Conservation (phyloP, 2,329 filamentous ascomycete species). For the Aspergillus pseudonomiae region DNA sequence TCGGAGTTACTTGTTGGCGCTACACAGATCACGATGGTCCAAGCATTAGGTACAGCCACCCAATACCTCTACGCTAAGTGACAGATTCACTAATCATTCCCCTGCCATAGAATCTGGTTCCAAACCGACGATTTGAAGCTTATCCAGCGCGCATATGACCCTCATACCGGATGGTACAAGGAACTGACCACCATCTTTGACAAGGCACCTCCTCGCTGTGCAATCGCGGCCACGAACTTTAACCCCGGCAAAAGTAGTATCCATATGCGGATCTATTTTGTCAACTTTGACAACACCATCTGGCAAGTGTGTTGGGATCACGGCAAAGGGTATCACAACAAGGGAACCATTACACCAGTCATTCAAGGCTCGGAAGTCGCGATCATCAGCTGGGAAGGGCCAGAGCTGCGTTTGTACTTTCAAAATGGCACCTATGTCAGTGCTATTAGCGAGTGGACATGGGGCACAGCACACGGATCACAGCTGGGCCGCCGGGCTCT, state of each 20-base stretch:
- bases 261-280: constrained; percentile 12
- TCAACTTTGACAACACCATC: constrained; percentile 1
- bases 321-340: not conserved
- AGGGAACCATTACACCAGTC: not conserved
- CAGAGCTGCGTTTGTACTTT: constrained; percentile 11
- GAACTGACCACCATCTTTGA: not conserved
- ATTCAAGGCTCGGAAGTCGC: constrained; percentile 14
- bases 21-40: not conserved
- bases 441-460: constrained; percentile 14
- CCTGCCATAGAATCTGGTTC: constrained; percentile 4
- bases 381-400: constrained; percentile 11
- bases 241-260: not conserved
- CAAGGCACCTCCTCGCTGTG: constrained; percentile 5
- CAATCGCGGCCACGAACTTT: constrained; percentile 12
- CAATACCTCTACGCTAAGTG: not conserved
- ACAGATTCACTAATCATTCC: not conserved
- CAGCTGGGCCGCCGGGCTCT: constrained; percentile 10
- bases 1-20: constrained; percentile 10
- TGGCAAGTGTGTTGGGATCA: constrained; percentile 10
- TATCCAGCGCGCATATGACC: constrained; percentile 6
- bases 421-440: constrained; percentile 13
- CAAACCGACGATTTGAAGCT: constrained; percentile 5
- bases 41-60: not conserved
- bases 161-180: constrained; percentile 6
- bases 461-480: constrained; percentile 4